Evolutionary conservation across 2,329 filamentous ascomycete genomes (phyloP).

Genomic region (Byssoonygena ceratinophila): DNA sequence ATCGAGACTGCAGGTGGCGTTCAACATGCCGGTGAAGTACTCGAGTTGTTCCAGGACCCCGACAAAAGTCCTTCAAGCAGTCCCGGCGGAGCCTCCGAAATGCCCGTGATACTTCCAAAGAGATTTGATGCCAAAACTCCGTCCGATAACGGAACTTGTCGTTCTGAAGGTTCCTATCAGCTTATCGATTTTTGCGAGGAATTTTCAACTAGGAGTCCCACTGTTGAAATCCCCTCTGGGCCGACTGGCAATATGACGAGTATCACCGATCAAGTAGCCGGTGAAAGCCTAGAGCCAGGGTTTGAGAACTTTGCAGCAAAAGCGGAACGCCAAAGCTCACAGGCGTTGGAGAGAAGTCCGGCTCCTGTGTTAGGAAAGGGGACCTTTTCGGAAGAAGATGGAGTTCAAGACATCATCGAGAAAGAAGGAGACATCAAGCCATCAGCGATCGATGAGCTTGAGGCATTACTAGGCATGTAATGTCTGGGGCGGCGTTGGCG

Average conservation of each 20-base stretch:
- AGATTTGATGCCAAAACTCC: neutral
- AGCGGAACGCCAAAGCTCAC: neutral
- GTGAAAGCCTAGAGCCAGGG: neutral
- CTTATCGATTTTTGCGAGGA: slow-evolving; percentile 8
- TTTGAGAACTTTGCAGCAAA: neutral
- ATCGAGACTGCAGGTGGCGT: slow-evolving; percentile 28
- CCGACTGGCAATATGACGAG: slow-evolving; percentile 6
- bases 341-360: neutral
- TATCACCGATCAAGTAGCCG: neutral
- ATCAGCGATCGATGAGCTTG: slow-evolving; percentile 15
- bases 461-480: slow-evolving; percentile 12
- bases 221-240: neutral
- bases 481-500: neutral
- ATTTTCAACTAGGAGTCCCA: neutral
- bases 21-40: slow-evolving; percentile 27
- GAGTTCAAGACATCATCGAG: slow-evolving; percentile 12
- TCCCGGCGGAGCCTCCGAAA: slow-evolving; percentile 12
- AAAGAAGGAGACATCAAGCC: slow-evolving; percentile 12
- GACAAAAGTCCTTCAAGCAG: slow-evolving; percentile 11
- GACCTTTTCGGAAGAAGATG: neutral
- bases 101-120: neutral
- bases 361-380: neutral
- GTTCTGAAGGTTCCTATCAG: neutral
- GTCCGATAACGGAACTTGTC: neutral
- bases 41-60: slow-evolving; percentile 24